Base-by-base conservation (phyloP, 192 early-diverging fungal species). In the Tieghemiomyces parasiticus region DNA sequence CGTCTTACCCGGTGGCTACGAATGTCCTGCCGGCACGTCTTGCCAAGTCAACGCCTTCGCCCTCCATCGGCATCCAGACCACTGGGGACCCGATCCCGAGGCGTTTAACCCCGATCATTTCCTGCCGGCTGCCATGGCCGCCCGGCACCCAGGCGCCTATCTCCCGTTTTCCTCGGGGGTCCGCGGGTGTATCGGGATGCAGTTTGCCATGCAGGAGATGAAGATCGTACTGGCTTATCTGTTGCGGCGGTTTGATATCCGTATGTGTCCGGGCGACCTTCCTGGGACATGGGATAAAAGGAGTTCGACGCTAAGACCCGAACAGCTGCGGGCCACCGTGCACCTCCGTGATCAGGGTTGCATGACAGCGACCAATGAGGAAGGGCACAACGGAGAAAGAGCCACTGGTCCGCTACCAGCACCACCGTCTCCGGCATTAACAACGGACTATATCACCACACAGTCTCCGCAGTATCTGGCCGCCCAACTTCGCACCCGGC, bases 131-230 rank as follows among this genome's bases (percentile, higher is more conserved):
- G 70, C 73, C 45, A 74, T 78, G 55, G 58, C 63, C n/a, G 70
- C 73, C 53, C 64, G 77, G 32, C 68, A 67, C 16, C 42, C 47
- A 2, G 73, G 63, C 35, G 73, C 77, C 30, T 83, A 79, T 79
- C 56, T 80, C 45, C 76, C 78, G 12, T 80, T 80, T 54, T 72
- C 69, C 12, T 45, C 44, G 19, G 76, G 78, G 34, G 64, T 65
- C 22, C 68, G 79, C 16, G 63, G 67, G 6, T 83, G 81, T 54
- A 76, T 83, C 53, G 81, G 81, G n/a, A 65, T 75, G 48, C 73
- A 72, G 50, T 75, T 83, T 65, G 77, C 81, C 34, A 42, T 83
- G 35, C 66, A 74, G 64, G 81, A 83, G 63, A 72, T 74, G 10
- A 78, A 74, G 46, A 76, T 78, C 14, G 72, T 79, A 14, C 45